Base-by-base conservation (phyloP, 2,329 filamentous ascomycete genomes). In the Fusarium continuum region DNA sequence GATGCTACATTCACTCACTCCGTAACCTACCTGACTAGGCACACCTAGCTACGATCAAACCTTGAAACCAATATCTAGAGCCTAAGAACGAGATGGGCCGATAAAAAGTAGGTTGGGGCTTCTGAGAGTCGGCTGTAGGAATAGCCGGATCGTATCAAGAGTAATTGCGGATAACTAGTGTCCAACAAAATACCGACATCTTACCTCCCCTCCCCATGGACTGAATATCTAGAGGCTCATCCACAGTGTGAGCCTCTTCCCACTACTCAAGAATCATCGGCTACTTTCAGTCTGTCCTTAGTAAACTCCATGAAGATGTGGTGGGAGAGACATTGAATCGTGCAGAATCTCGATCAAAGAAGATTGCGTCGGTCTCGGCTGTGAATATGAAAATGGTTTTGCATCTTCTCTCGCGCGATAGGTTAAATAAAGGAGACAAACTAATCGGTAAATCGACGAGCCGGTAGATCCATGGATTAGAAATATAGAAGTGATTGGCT, bases 401-500 rank as follows among this genome's bases (percentile, higher is more conserved):
- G 56, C 23, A 35, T 28, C 55, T 32, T 26, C n/a, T 26, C 20
- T 47, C 10, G 17, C 34, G 6, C 47, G 40, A 60, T 55, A 55
- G 48, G 55, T 34, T 35, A 48, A 19, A 17, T 17, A 16, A 31
- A 44, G 25, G 25, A 20, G 19, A 26, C 19, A 36, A 32, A 52
- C 31, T 55, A 40, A 35, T 40, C 16, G 29, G 56, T 32, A 61
- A 40, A 47, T 61, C 38, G 26, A 17, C 55, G 41, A 25, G 34
- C 29, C 9, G 29, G 48, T 55, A 55, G 55, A 60, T 60, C n/a
- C 29, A 22, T 39, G 19, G n/a, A 54, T 39, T 39, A 20, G 23
- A n/a, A 54, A 23, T 39, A 25, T 10, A 28, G 16, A 26, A 54
- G 32, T 47, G 34, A 47, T 60, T 55, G 56, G 47, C 13, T 53